Evolutionary conservation across 352 stramenopile species (phyloP), one percentile per base, ranked within the genome.

Genomic region (Globisporangium sylvaticum): DNA sequence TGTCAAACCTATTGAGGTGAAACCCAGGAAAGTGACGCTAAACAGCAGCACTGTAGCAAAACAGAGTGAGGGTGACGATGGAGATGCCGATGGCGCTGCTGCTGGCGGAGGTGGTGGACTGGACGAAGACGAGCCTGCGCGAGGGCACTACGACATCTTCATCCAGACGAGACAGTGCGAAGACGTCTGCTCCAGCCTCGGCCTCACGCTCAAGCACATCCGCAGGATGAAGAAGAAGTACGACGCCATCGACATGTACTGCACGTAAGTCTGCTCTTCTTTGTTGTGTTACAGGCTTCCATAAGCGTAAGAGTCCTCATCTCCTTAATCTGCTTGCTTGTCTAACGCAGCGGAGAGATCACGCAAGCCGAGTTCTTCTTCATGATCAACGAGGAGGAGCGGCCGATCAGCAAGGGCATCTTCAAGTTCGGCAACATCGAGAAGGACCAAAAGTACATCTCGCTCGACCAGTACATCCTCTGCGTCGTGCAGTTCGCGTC

Each of bases 171-270:
- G 74, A 3, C 61, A 69, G 0, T 89, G 80, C 25, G 83, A 91
- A 64, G 71, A 78, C 25, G 29, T 89, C 3, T 91, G 83, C 58
- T 74, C 67, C 6, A 66, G 70, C 0, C 66, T 90, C 32, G 78
- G 80, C 0, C 75, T 90, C 32, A 83, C 76, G 46, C 71, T 83
- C 57, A 68, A 68, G 10, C 74, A 91, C 57, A 84, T 90, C 54
- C 78, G 83, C 12, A 80, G 77, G 59, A 84, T 91, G 70, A 91
- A 91, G 69, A 79, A 76, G 58, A 88, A 86, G 52, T 89, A 84
- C 50, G 77, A 90, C 58, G 75, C 74, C 34, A 91, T 90, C 75
- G 81, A 90, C 65, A 90, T 91, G 81, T 91, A 86, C 64, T 77
- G 83, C 64, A 86, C 76, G 81, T 91, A 80, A 67, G 82, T 80